Conservation (phyloP, 371 early-diverging fungal species). For the Mucor velutinosus region DNA sequence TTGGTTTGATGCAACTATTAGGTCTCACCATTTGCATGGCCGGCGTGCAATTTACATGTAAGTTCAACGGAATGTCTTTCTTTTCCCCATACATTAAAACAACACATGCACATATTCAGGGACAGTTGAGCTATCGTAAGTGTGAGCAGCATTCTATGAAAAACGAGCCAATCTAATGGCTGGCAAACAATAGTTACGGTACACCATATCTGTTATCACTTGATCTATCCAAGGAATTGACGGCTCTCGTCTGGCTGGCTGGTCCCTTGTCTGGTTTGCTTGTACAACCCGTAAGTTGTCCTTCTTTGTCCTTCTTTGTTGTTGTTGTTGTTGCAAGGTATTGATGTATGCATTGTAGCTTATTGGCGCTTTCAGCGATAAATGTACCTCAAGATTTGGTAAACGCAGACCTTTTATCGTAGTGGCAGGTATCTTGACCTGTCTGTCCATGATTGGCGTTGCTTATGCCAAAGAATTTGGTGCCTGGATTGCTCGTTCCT, state of each 20-base stretch:
- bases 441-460: conserved; percentile 61
- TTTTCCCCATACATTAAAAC: not conserved
- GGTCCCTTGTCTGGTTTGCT: conserved; percentile 75
- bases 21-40: conserved; percentile 62
- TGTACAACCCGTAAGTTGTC: conserved; percentile 36
- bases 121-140: conserved; percentile 61
- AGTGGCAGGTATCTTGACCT: conserved; percentile 54
- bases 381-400: conserved; percentile 53
- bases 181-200: conserved; percentile 57
- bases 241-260: conserved; percentile 77
- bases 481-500: conserved; percentile 15
- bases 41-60: conserved; percentile 70
- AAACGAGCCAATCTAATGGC: not conserved
- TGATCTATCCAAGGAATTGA: conserved; percentile 64
- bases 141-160: not conserved
- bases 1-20: conserved; percentile 37
- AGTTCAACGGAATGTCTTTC: conserved; percentile 9
- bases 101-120: conserved; percentile 29
- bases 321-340: not conserved
- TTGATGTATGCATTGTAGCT: conserved; percentile 33
- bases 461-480: conserved; percentile 68
- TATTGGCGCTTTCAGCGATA: conserved; percentile 65
- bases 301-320: not conserved
- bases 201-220: conserved; percentile 76
- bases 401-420: conserved; percentile 61